Base-by-base conservation (phyloP, 306 rosid species). In the Ormosia semicastrata region DNA sequence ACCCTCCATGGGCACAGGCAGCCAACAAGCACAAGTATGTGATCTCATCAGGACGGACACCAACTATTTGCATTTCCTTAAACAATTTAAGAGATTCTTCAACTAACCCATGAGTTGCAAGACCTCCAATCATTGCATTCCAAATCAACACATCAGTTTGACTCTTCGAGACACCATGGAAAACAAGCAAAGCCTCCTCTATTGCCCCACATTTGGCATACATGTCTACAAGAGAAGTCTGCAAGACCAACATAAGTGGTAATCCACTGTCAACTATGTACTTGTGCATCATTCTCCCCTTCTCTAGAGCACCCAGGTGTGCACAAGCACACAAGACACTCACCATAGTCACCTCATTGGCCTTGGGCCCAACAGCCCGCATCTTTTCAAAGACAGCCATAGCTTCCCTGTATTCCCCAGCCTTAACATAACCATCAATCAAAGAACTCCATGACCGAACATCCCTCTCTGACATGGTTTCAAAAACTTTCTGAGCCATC, bases 201-300 rank as follows among this genome's bases (percentile, higher is more conserved):
- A 91, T 78, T 11, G 92, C 97, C 69, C 97, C 97, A 72, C 97
- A 93, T 84, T 93, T 93, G 66, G 94, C 92, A 85, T 93, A 91
- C 98, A 91, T 93, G 84, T 93, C 97, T 73, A 93, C 92, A 3
- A 93, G 88, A 56, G 98, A 91, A 41, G 98, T 93, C 30, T 52
- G 92, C 84, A 91, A 82, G 62, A 80, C 88, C 81, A 91, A n/a
- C 30, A 92, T 91, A 32, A 83, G 24, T 13, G 87, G 92, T 82
- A 91, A 82, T 81, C 79, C 67, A 50, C 86, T 81, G 75, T 91
- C 90, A 17, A 77, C 69, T 66, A 89, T 67, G 74, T 89, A 87
- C 63, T 36, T 46, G 82, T 90, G 93, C 89, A 88, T 87, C 82
- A 44, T 49, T 85, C 73, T 88, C 14, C 94, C 94, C 77, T 82